These are phyloP conservation scores for Salvia rosmarinus DNA, from an alignment of 257 asterid genomes.

Conservation along the genomic window DNA sequence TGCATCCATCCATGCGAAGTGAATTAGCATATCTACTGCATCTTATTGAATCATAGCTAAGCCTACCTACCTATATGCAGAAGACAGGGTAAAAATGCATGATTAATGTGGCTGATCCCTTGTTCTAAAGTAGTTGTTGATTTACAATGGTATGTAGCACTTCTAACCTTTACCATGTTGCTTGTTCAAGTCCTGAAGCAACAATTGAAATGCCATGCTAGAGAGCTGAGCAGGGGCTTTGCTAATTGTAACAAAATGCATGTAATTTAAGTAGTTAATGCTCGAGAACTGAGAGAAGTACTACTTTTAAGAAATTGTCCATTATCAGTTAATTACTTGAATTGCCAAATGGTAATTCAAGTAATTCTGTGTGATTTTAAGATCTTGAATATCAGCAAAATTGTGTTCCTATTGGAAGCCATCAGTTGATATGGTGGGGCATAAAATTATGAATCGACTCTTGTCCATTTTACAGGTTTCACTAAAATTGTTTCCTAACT, in stretches of 20 bases:
- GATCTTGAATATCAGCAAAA: constrained; percentile 7
- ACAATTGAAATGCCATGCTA: not conserved
- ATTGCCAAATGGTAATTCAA: not conserved
- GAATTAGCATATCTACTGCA: not conserved
- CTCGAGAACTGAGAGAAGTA: not conserved
- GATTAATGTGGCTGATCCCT: not conserved
- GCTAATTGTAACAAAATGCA: not conserved
- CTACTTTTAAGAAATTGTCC: not conserved
- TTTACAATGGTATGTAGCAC: not conserved
- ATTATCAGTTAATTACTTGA: no score
- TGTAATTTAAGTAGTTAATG: constrained; percentile 10
- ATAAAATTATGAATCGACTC: not conserved
- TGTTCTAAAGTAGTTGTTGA: not conserved
- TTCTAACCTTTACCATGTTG: not conserved
- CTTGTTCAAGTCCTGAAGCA: constrained; percentile 3
- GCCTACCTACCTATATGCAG: not conserved
- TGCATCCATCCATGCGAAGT: not conserved
- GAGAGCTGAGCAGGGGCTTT: not conserved
- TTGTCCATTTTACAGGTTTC: not conserved
- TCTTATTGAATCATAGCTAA: not conserved
- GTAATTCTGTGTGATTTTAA: not conserved
- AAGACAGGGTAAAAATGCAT: not conserved
- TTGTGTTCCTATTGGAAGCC: not conserved
- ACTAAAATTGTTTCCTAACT: constrained; percentile 18
- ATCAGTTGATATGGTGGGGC: not conserved